Evolutionary conservation across 1,284 basidiomycete genomes (phyloP), one percentile per base, ranked within the genome.

Genomic region (Xerocomus nothofagi): DNA sequence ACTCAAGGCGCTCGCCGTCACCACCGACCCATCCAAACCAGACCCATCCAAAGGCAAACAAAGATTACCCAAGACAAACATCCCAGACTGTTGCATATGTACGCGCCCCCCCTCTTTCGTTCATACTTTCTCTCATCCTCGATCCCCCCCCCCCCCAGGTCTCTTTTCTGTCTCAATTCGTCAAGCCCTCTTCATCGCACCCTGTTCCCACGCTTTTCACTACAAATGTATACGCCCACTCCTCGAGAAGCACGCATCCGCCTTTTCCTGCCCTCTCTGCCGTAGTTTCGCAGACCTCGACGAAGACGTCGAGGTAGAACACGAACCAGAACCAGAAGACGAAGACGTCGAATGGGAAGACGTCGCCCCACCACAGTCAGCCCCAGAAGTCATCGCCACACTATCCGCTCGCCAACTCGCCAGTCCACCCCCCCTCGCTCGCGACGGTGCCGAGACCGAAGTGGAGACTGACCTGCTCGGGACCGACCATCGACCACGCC

Each of bases 191-290:
- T 99, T 99, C 74, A 96, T 99, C 65, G 94, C 95, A 27, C 93
- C 93, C 0, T 95, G 93, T 69, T 96, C 93, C 6, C 96, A 98
- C 71, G 88, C 95, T 0, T 98, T 97, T 76, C 96, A 98, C 72
- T 98, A 91, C 82, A 98, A 98, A 71, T 99, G 97, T 71, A 96
- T 99, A 57, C 84, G 93, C 0, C 95, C 94, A 0, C 76, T 98
- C 15, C 79, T 99, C 37, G 81, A 89, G 59, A 71, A 80, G 31
- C 94, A 98, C 70, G 85, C 96, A 61, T 93, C 96, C 0, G 91
- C 92, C 3, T 99, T 99, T 72, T 91, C 86, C 7, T 99, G 96
- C 62, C 97, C 96, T 0, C 81, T 99, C 8, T 99, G 96, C 70
- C 77, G 91, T 38, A 91, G 91, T 0, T 97, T 91, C 66, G 93